Conservation (phyloP, 1,139 yeast species). For the Yamadazyma trypodendri region DNA sequence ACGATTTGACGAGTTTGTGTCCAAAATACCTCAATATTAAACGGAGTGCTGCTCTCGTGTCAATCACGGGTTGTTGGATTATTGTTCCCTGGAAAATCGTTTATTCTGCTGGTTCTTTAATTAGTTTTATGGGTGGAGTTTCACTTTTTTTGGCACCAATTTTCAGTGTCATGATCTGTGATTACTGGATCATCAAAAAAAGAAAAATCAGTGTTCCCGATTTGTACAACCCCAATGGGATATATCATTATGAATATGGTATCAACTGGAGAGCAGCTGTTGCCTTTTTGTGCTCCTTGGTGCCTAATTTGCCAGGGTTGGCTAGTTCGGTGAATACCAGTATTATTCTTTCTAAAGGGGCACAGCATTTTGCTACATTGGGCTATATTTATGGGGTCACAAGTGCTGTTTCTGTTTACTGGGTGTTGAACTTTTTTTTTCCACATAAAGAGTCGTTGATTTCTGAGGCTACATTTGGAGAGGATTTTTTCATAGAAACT, state of each 20-base stretch:
- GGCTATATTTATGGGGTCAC: constrained; percentile 14
- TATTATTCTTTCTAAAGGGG: constrained; percentile 12
- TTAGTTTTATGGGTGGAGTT: constrained; percentile 16
- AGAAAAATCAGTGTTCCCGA: constrained; percentile 14
- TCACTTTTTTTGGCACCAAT: constrained; percentile 16
- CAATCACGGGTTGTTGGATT: constrained; percentile 32
- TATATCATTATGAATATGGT: constrained; percentile 14
- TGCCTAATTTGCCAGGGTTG: constrained; percentile 17
- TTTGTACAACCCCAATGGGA: constrained; percentile 15
- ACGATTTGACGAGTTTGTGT: constrained; percentile 48
- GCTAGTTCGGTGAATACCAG: constrained; percentile 14
- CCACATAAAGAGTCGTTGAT: constrained; percentile 13
- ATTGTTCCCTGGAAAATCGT: constrained; percentile 34
- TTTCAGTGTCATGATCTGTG: constrained; percentile 16
- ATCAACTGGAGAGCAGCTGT: constrained; percentile 16
- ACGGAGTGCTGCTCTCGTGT: constrained; percentile 48
- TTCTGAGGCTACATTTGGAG: constrained; percentile 9
- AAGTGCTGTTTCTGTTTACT: constrained; percentile 14
- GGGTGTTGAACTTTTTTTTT: constrained; percentile 10
- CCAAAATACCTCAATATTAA: constrained; percentile 51
- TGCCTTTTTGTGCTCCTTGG: constrained; percentile 14
- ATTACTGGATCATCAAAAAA: constrained; percentile 15
- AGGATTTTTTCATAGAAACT: constrained; percentile 3
- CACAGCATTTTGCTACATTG: constrained; percentile 12
- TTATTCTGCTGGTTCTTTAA: constrained; percentile 15